phyloP scores from a whole-genome alignment of 805 yeast genomes.

The Myxozyma geophila region DNA sequence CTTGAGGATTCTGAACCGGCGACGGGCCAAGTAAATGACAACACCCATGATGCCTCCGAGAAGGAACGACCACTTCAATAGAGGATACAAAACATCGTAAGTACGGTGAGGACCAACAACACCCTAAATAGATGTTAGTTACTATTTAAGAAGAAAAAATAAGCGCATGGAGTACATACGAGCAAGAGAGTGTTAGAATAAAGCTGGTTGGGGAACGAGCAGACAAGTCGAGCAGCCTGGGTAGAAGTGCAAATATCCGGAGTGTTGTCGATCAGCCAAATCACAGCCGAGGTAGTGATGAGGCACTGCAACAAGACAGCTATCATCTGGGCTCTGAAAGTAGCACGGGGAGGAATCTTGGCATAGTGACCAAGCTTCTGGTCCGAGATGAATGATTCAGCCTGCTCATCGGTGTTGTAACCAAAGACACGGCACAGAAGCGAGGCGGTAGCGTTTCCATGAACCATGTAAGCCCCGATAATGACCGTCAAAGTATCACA shows the following conservation, averaged over 20 bases:
- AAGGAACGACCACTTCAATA: slow-evolving; percentile 38
- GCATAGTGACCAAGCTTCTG: slow-evolving; percentile 60
- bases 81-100: slow-evolving; percentile 34
- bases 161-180: neutral
- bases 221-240: slow-evolving; percentile 37
- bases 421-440: slow-evolving; percentile 56
- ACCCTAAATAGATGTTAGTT: slow-evolving; percentile 22
- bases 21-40: slow-evolving; percentile 26
- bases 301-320: slow-evolving; percentile 62
- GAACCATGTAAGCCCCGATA: slow-evolving; percentile 54
- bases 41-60: slow-evolving; percentile 34
- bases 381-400: slow-evolving; percentile 47
- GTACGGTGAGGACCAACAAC: slow-evolving; percentile 40
- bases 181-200: slow-evolving; percentile 39
- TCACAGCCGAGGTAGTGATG: slow-evolving; percentile 54
- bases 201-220: slow-evolving; percentile 39
- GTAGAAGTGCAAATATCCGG: slow-evolving; percentile 37
- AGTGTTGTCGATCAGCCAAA: slow-evolving; percentile 49
- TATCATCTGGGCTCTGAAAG: slow-evolving; percentile 57
- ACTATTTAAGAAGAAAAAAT: neutral
- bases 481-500: slow-evolving; percentile 51
- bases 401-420: slow-evolving; percentile 55
- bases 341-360: slow-evolving; percentile 56
- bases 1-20: slow-evolving; percentile 11
- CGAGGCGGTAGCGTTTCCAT: slow-evolving; percentile 56